These are phyloP conservation scores for Ceratobasidium sp. DNA, from an alignment of 1,284 basidiomycete species.

Conservation along the genomic window DNA sequence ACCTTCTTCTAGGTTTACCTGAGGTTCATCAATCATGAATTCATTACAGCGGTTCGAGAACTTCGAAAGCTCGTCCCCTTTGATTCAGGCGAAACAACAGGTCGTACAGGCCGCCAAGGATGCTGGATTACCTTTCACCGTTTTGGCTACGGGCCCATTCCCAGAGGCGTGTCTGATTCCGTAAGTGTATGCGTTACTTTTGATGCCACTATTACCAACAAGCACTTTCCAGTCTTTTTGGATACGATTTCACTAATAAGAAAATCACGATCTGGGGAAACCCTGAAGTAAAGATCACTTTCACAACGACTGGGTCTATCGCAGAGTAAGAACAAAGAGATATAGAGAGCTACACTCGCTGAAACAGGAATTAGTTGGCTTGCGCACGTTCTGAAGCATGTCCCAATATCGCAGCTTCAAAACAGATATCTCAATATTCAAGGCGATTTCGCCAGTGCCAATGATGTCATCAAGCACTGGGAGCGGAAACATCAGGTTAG, in stretches of 20 bases:
- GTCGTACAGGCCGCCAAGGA: neutral
- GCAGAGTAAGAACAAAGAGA: neutral
- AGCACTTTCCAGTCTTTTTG: neutral
- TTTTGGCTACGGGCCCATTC: neutral
- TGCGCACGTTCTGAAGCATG: constrained; percentile 5
- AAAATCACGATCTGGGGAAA: constrained; percentile 26
- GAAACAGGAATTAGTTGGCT: constrained; percentile 6
- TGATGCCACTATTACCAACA: too few species aligned
- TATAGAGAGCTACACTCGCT: neutral
- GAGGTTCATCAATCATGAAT: neutral
- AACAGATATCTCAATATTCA: constrained; percentile 23
- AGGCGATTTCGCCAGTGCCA: neutral
- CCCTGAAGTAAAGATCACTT: constrained; percentile 7
- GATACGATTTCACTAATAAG: constrained; percentile 24
- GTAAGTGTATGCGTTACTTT: too few species aligned
- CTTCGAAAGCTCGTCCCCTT: neutral
- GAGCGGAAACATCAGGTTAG: constrained; percentile 33
- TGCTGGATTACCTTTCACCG: neutral
- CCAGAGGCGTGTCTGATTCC: constrained; percentile 30
- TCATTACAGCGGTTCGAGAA: neutral
- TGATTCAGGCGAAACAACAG: constrained; percentile 3
- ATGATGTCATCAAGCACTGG: constrained; percentile 24
- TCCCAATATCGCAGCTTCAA: constrained; percentile 15
- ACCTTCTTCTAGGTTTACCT: neutral
- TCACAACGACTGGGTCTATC: constrained; percentile 8